These are phyloP conservation scores for Trichoderma afroharzianum DNA, from an alignment of 2,329 filamentous ascomycete genomes.

Conservation along the genomic window DNA sequence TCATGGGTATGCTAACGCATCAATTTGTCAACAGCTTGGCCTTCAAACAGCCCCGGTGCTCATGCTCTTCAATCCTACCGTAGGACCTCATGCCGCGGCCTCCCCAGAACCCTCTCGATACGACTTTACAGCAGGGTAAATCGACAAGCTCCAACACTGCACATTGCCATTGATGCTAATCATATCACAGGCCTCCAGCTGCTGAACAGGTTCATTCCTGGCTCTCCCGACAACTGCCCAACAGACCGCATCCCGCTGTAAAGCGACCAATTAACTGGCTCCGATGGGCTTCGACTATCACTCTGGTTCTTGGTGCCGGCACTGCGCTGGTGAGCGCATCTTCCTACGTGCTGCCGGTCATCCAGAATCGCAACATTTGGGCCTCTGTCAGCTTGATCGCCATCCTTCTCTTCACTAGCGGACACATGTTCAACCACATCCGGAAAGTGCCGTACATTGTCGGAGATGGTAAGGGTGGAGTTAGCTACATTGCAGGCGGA, in stretches of 20 bases:
- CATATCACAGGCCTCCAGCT: constrained; percentile 55
- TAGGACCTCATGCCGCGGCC: constrained; percentile 71
- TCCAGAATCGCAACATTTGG: constrained; percentile 93
- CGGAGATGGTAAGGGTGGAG: constrained; percentile 77
- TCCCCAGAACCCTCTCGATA: constrained; percentile 70
- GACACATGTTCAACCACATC: constrained; percentile 99
- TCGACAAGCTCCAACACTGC: neutral
- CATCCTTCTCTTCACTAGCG: constrained; percentile 89
- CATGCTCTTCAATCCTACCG: constrained; percentile 80
- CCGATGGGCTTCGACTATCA: constrained; percentile 64
- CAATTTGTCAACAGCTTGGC: constrained; percentile 60
- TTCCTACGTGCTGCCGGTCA: constrained; percentile 73
- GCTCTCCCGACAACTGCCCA: constrained; percentile 75
- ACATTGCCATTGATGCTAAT: neutral
- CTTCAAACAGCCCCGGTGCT: constrained; percentile 93
- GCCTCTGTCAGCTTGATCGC: constrained; percentile 82
- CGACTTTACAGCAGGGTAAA: constrained; percentile 80
- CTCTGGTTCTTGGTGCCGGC: constrained; percentile 64
- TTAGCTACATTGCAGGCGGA: constrained; percentile 84
- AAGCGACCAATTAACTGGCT: constrained; percentile 84
- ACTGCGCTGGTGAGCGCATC: constrained; percentile 69
- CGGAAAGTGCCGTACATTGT: constrained; percentile 90
- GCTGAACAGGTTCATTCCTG: constrained; percentile 78
- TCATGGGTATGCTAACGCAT: neutral
- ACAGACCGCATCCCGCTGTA: constrained; percentile 72